These are phyloP conservation scores for Alternaria sp. DNA, from an alignment of 2,329 filamentous ascomycete genomes.

Conservation along the genomic window DNA sequence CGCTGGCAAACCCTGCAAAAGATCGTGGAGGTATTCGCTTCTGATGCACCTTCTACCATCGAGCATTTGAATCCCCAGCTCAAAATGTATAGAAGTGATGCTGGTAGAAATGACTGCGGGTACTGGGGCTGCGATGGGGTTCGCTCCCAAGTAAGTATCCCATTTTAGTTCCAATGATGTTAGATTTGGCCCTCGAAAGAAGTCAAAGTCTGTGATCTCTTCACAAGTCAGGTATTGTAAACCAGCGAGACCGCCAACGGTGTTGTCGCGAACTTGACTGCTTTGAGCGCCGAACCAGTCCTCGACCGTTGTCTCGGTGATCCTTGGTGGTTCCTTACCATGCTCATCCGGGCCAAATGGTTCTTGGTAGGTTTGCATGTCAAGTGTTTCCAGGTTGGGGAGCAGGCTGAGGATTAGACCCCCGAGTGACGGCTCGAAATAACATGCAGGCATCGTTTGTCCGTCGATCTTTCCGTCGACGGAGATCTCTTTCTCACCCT, in stretches of 20 bases:
- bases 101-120: background rate
- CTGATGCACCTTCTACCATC: background rate
- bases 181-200: background rate
- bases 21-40: background rate
- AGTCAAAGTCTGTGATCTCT: background rate
- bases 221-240: background rate
- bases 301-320: background rate
- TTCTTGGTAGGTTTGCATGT: background rate
- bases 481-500: background rate
- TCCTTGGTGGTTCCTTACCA: background rate
- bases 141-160: background rate
- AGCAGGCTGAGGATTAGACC: background rate
- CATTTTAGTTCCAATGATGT: background rate
- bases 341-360: background rate
- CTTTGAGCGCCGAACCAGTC: background rate
- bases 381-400: background rate
- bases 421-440: background rate
- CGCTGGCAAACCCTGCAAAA: background rate
- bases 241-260: background rate
- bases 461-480: background rate
- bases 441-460: background rate
- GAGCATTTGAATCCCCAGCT: background rate
- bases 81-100: background rate
- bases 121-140: background rate
- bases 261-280: background rate